Conservation (phyloP, 345 rosid species). For the Salix purpurea region DNA sequence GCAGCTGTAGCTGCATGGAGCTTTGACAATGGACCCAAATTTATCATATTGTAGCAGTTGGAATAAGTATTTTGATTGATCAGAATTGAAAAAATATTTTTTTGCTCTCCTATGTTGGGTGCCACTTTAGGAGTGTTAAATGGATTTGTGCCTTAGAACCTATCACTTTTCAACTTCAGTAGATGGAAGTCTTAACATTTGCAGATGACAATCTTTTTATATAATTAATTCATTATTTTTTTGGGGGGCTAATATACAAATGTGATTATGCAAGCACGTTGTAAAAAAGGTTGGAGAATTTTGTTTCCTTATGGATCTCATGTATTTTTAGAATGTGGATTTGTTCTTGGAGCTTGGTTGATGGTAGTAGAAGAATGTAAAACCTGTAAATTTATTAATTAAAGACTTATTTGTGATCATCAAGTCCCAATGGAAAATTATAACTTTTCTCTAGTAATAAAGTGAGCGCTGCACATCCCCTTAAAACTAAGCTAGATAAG, state of each 20-base stretch:
- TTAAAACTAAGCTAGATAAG: not conserved
- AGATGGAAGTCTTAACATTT: not conserved
- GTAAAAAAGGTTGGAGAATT: not conserved
- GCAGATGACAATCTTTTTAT: not conserved
- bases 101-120: not conserved
- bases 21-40: not conserved
- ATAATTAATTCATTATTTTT: not conserved
- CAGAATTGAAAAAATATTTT: too few relatives aligned
- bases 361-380: not conserved
- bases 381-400: not conserved
- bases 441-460: not conserved
- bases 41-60: not conserved
- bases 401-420: not conserved
- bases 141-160: not conserved
- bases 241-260: not conserved
- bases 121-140: not conserved
- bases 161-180: not conserved
- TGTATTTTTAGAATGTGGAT: not conserved
- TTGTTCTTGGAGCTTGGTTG: not conserved
- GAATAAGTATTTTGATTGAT: not conserved
- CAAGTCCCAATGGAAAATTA: not conserved
- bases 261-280: not conserved
- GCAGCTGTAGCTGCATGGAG: not conserved
- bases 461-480: not conserved
- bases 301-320: not conserved